These are phyloP conservation scores for Dictyophora rubrovolvata DNA, from an alignment of 768 basidiomycete species.

Conservation along the genomic window DNA sequence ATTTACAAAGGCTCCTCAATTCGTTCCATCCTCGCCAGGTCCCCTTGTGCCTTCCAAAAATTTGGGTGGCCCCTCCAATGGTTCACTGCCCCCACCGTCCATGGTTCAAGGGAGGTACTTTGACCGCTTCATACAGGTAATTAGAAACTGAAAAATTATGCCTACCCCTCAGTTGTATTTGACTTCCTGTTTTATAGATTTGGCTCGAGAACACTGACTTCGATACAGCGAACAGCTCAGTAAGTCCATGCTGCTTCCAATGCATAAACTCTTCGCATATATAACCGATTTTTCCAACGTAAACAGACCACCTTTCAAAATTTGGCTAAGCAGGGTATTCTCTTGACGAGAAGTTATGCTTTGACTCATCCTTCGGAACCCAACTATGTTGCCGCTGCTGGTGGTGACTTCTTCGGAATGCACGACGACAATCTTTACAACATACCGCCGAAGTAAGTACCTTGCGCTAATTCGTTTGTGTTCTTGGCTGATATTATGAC, in stretches of 20 bases:
- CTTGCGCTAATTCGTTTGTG: too few species aligned
- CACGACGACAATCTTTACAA: constrained; percentile 29
- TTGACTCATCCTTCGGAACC: constrained; percentile 54
- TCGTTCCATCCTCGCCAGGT: constrained; percentile 20
- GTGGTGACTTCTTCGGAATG: constrained; percentile 47
- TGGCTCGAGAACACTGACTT: constrained; percentile 61
- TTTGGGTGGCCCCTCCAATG: constrained; percentile 34
- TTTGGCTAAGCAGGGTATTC: constrained; percentile 41
- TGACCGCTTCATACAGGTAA: constrained; percentile 33
- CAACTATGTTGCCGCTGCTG: constrained; percentile 38
- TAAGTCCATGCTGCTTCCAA: background rate
- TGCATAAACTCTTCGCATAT: too few species aligned
- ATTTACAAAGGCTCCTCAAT: constrained; percentile 16
- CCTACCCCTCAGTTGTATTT: background rate
- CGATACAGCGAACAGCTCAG: constrained; percentile 17
- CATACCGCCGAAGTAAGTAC: constrained; percentile 16
- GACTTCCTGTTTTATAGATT: constrained; percentile 26
- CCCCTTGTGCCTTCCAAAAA: constrained; percentile 21
- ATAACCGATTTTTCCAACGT: too few species aligned
- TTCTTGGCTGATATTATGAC: constrained; percentile 24
- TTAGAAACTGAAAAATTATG: too few species aligned
- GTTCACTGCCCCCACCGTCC: constrained; percentile 29
- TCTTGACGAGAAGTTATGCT: constrained; percentile 33
- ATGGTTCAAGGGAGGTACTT: constrained; percentile 34
- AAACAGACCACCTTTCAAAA: constrained; percentile 20